A percentile compares a stretch with the other conserved stretches of the same genome.
Conservation (phyloP, 805 yeast species). For the Pichia heedii region DNA sequence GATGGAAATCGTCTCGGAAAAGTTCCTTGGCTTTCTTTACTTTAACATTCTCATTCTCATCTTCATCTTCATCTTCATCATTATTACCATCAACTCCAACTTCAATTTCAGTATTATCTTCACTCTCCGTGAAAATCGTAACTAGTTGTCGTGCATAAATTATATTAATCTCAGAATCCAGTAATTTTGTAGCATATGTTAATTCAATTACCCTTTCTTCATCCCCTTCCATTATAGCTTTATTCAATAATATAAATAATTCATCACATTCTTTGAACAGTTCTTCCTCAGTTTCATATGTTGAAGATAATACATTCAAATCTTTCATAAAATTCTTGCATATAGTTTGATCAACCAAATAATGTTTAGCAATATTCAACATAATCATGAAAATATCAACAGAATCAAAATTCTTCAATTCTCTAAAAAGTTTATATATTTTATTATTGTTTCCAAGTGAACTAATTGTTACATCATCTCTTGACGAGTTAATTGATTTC, state of each 20-base stretch:
- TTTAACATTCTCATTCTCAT: no score
- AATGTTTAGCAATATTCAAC: slow-evolving; percentile 16
- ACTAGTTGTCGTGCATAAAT: not conserved
- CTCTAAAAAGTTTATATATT: slow-evolving; percentile 4
- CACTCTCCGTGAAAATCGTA: not conserved
- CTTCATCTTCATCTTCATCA: not conserved
- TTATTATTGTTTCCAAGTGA: no score
- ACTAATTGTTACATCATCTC: no score
- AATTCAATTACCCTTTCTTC: slow-evolving; percentile 7
- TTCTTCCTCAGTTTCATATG: slow-evolving; percentile 8
- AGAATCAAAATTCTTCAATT: slow-evolving; percentile 6
- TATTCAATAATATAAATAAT: slow-evolving; percentile 11
- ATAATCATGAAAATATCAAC: slow-evolving; percentile 13
- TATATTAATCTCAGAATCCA: not conserved
- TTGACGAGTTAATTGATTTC: no score
- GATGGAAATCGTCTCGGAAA: not conserved
- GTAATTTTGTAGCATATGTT: slow-evolving; percentile 6
- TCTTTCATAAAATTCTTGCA: slow-evolving; percentile 18
- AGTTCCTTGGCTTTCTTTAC: no score
- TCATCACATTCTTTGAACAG: slow-evolving; percentile 15
- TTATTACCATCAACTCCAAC: no score
- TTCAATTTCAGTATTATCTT: no score
- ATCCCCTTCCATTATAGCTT: slow-evolving; percentile 3
- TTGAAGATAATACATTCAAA: slow-evolving; percentile 14
- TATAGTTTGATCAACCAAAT: slow-evolving; percentile 12